Conservation (phyloP, 2,329 filamentous ascomycete genomes). For the Penicillium sp. region DNA sequence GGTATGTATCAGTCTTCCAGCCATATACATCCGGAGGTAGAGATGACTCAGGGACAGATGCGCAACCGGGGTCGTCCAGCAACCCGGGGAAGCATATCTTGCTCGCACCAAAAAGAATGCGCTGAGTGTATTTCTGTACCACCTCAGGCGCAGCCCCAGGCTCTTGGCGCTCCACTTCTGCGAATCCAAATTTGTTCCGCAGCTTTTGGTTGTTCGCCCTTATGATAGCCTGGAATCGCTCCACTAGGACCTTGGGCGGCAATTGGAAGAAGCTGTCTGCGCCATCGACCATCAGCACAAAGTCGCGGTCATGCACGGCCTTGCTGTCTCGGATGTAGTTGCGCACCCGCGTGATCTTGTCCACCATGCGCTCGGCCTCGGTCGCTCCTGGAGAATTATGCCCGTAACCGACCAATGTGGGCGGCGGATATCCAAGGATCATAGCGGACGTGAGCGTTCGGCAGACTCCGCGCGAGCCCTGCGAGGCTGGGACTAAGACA, state of each 20-base stretch:
- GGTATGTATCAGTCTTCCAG: constrained; percentile 42
- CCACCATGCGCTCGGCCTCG: constrained; percentile 45
- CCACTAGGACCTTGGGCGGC: constrained; percentile 60
- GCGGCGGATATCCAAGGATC: constrained; percentile 59
- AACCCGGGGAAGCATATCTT: constrained; percentile 52
- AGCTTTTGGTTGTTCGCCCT: constrained; percentile 55
- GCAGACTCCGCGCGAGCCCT: constrained; percentile 54
- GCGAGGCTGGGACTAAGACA: constrained; percentile 53
- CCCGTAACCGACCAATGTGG: constrained; percentile 52
- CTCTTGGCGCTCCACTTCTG: constrained; percentile 22
- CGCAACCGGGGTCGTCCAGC: constrained; percentile 50
- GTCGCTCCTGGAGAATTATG: constrained; percentile 28
- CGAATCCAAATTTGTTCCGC: constrained; percentile 48
- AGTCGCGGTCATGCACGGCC: constrained; percentile 55
- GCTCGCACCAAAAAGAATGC: constrained; percentile 55
- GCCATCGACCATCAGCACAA: constrained; percentile 63
- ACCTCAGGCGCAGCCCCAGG: constrained; percentile 19
- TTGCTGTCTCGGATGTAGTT: constrained; percentile 50
- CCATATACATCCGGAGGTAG: constrained; percentile 52
- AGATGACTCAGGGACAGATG: constrained; percentile 51
- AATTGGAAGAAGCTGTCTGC: constrained; percentile 66
- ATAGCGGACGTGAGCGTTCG: constrained; percentile 57
- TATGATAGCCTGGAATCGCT: constrained; percentile 58
- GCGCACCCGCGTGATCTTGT: constrained; percentile 46
- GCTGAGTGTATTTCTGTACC: constrained; percentile 49